Evolutionary conservation across 768 basidiomycete genomes (phyloP).

Genomic region (Leucosporidium scottii): DNA sequence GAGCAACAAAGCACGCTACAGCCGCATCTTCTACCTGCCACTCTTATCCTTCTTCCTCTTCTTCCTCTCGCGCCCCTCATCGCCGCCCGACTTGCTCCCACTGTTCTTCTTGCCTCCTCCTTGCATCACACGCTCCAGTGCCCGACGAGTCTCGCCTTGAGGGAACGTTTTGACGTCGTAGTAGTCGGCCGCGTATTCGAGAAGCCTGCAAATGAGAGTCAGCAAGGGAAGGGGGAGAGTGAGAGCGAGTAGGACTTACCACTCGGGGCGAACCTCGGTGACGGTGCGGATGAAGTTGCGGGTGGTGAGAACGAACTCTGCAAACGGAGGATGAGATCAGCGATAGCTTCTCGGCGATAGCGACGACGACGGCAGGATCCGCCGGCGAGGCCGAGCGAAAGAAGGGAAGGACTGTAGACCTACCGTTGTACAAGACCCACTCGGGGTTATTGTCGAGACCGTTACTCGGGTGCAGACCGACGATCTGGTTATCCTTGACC

Average conservation of each 20-base stretch:
- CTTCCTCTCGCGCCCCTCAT: neutral
- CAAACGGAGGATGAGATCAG: slow-evolving; percentile 51
- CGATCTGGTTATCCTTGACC: slow-evolving; percentile 90
- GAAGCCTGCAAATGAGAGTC: neutral
- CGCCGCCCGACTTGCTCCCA: neutral
- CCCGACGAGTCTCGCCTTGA: slow-evolving; percentile 64
- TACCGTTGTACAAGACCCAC: slow-evolving; percentile 36
- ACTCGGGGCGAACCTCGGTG: slow-evolving; percentile 76
- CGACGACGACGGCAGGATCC: neutral
- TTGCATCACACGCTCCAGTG: slow-evolving; percentile 50
- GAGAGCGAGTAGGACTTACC: slow-evolving; percentile 47
- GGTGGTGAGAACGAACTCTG: slow-evolving; percentile 90
- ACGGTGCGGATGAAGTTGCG: slow-evolving; percentile 78
- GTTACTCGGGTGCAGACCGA: slow-evolving; percentile 75
- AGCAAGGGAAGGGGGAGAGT: neutral
- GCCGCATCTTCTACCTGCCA: neutral
- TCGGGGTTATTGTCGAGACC: slow-evolving; percentile 71
- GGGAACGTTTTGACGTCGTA: slow-evolving; percentile 60
- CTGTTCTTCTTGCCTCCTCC: slow-evolving; percentile 19
- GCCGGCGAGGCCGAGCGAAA: neutral
- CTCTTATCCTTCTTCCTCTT: slow-evolving; percentile 4
- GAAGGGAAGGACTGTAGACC: neutral
- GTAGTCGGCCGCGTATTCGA: slow-evolving; percentile 57
- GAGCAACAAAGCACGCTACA: too few species aligned
- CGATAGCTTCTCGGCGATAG: neutral